Base-by-base conservation (phyloP, 345 rosid genomes). In the Gossypium thurberi region DNA sequence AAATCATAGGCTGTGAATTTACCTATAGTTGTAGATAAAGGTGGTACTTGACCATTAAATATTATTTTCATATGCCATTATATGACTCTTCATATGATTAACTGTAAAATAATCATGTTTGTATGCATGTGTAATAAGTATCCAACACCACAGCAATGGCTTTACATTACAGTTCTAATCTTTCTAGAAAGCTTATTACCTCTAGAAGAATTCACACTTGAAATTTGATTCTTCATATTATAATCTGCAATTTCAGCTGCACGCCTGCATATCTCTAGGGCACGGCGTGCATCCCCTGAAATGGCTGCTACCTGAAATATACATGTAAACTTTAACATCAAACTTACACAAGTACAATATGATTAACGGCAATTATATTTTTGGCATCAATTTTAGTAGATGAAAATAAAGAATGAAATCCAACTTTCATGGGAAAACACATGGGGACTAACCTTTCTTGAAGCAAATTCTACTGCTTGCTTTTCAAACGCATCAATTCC, bases 271-370 rank as follows among this genome's bases (percentile, higher is more conserved):
- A 94, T 94, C 88, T 94, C 98, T 70, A 94, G 83, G 1, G 94
- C 98, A 70, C 97, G 97, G 44, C 98, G 90, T 74, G 98, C 98
- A 79, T 94, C 98, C 74, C 98, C 98, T 43, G 98, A 94, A 60
- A 92, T 86, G 9, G 98, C 98, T 77, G 98, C 98, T 51, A 94
- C 98, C 93, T 90, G 75, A 66, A 25, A 43, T 68, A 53, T 42
- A 18, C 48, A 69, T 57, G 44, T 57, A 75, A 33, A 42, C 17
- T 46, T 70, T 69, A 69, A 71, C 69, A 65, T 28, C 15, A 43
- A 37, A 46, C 20, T 20, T 7, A 26, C 60, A 44, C 4, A 48
- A 25, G 17, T 46, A 46, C 8, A 73, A 26, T 17, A 33, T 47
- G 58, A 58, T 50, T 62, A 23, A n/a, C 17, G 53, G 43, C n/a